phyloP scores from a whole-genome alignment of 139 green algal genomes.

The Picocystis salinarum region DNA sequence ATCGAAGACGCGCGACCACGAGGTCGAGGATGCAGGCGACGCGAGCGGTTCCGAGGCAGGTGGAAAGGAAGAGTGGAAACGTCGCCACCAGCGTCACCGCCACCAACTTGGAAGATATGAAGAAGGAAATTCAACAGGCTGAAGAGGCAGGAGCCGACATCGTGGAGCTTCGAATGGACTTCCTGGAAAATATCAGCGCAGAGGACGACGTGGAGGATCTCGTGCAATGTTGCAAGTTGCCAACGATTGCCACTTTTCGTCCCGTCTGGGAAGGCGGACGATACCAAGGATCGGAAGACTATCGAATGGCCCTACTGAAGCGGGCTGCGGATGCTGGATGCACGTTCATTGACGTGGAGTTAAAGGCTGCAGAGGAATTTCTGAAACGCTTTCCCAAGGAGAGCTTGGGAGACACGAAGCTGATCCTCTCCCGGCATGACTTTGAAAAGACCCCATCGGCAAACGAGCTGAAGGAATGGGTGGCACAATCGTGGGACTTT shows the following conservation, averaged over 20 bases:
- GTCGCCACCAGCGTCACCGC: conserved; percentile 1
- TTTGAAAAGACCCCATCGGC: conserved; percentile 51
- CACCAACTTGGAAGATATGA: neutral
- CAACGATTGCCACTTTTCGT: conserved; percentile 65
- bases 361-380: conserved; percentile 48
- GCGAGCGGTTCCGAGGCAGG: no score
- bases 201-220: conserved; percentile 35
- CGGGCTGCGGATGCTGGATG: conserved; percentile 23
- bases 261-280: conserved; percentile 78
- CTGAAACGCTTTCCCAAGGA: conserved; percentile 35
- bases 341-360: conserved; percentile 81
- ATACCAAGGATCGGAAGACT: conserved; percentile 55
- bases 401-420: conserved; percentile 22
- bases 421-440: conserved; percentile 92
- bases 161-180: conserved; percentile 75
- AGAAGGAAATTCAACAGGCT: conserved; percentile 7
- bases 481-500: conserved; percentile 27
- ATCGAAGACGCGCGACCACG: no score
- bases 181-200: conserved; percentile 35
- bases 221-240: conserved; percentile 31
- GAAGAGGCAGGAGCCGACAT: conserved; percentile 39
- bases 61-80: neutral
- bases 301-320: conserved; percentile 48
- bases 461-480: conserved; percentile 35
- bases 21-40: no score